Conservation (phyloP, 129 eudicot genomes). For the Arctium minus region DNA sequence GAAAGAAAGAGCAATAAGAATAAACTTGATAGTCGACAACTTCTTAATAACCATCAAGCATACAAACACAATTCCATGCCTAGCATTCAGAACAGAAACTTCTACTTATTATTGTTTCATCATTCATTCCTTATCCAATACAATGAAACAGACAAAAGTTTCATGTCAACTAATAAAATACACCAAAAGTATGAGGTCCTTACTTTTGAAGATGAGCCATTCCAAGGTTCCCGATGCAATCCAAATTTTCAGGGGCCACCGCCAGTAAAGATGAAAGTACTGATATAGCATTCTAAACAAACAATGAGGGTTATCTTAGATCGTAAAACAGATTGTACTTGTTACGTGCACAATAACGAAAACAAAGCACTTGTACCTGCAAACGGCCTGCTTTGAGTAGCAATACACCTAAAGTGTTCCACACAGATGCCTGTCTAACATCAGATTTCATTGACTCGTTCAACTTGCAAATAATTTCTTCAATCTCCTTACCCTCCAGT, state of each 20-base stretch:
- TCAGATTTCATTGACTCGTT: slow-evolving; percentile 71
- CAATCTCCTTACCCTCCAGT: slow-evolving; percentile 70
- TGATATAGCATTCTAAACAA: slow-evolving; percentile 79
- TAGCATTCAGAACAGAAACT: neutral
- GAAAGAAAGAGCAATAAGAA: neutral
- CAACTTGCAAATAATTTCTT: slow-evolving; percentile 60
- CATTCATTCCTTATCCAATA: neutral
- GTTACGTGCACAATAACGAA: neutral
- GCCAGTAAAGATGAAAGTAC: slow-evolving; percentile 74
- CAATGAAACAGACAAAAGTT: neutral
- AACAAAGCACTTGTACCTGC: slow-evolving; percentile 45
- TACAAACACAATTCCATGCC: neutral
- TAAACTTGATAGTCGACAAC: neutral
- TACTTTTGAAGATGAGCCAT: slow-evolving; percentile 95
- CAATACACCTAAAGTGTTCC: slow-evolving; percentile 89
- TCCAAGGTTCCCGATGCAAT: slow-evolving; percentile 95
- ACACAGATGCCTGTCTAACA: slow-evolving; percentile 84
- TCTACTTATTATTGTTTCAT: neutral
- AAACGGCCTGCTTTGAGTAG: slow-evolving; percentile 82
- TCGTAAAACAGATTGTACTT: neutral
- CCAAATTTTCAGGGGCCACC: slow-evolving; percentile 80
- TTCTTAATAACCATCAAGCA: neutral
- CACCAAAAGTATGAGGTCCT: neutral
- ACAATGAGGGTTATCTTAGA: slow-evolving; percentile 25
- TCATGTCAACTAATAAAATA: neutral